These are phyloP conservation scores for Mycosarcoma mackinlayi DNA, from an alignment of 1,284 basidiomycete species.

Conservation along the genomic window DNA sequence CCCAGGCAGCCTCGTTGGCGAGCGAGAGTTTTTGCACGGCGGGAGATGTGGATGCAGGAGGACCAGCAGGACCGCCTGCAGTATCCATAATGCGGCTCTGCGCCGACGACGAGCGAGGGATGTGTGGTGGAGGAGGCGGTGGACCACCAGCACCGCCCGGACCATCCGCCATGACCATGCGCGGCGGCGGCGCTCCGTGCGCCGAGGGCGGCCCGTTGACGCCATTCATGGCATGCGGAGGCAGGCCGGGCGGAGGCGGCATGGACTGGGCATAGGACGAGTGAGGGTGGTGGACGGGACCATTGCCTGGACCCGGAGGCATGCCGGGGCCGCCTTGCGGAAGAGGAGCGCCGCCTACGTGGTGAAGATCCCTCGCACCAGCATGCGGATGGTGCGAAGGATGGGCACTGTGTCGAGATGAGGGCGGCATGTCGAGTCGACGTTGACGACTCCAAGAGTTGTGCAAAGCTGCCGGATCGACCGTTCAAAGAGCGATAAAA, in stretches of 20 bases:
- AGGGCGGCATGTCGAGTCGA: conserved; percentile 32
- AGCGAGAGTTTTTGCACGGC: conserved; percentile 59
- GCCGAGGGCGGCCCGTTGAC: conserved; percentile 32
- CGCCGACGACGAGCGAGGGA: conserved; percentile 46
- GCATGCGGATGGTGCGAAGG: conserved; percentile 47
- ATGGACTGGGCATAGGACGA: conserved; percentile 46
- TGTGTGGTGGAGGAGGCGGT: conserved; percentile 41
- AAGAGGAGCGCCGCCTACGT: conserved; percentile 24
- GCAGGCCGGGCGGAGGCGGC: conserved; percentile 45
- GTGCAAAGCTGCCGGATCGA: conserved; percentile 1
- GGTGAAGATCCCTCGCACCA: conserved; percentile 29
- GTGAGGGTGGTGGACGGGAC: conserved; percentile 47
- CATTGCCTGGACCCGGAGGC: conserved; percentile 32
- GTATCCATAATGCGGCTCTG: conserved; percentile 47
- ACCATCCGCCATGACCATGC: conserved; percentile 45
- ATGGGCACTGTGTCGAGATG: conserved; percentile 38
- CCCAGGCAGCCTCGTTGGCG: conserved; percentile 64
- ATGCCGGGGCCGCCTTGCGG: conserved; percentile 35
- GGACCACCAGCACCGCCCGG: conserved; percentile 31
- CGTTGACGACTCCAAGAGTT: conserved; percentile 4
- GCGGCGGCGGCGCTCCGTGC: conserved; percentile 33
- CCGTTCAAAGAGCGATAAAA: background rate
- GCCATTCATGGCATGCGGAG: conserved; percentile 47
- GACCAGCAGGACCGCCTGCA: conserved; percentile 16
- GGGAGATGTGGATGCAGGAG: conserved; percentile 30